phyloP scores from a whole-genome alignment of 1,284 basidiomycete species.

The Thecaphora frezii region DNA sequence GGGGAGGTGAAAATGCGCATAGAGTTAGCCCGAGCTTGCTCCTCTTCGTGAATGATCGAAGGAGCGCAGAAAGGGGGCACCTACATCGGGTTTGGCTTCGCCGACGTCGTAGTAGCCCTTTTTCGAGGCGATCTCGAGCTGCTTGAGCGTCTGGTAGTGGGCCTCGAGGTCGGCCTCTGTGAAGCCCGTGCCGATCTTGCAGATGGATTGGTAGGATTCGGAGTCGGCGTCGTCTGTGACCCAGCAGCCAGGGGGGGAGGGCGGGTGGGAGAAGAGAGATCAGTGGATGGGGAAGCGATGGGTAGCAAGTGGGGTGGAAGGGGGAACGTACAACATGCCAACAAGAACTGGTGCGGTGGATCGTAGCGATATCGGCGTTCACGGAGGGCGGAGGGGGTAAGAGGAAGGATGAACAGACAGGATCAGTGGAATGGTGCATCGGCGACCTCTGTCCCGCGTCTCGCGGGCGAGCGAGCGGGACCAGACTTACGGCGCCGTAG shows the following conservation, averaged over 20 bases:
- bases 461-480: too few relatives aligned
- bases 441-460: too few relatives aligned
- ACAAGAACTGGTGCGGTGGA: too few relatives aligned
- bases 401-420: too few relatives aligned
- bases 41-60: too few relatives aligned
- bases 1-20: neutral
- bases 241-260: too few relatives aligned
- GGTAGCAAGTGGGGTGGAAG: neutral
- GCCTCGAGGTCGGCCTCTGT: constrained; percentile 77
- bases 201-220: constrained; percentile 61
- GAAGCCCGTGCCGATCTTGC: constrained; percentile 99
- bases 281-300: too few relatives aligned
- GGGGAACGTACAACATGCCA: constrained; percentile 34
- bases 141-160: constrained; percentile 81
- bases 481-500: constrained; percentile 46
- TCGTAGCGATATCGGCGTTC: too few relatives aligned
- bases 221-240: constrained; percentile 44
- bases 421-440: too few relatives aligned
- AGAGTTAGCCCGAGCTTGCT: too few relatives aligned
- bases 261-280: neutral
- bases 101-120: constrained; percentile 68
- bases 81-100: constrained; percentile 52
- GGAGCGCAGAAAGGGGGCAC: neutral
- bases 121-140: constrained; percentile 70
- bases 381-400: too few relatives aligned